These are phyloP conservation scores for Coemansia sp. DNA, from an alignment of 192 early-diverging fungal species.

Conservation along the genomic window DNA sequence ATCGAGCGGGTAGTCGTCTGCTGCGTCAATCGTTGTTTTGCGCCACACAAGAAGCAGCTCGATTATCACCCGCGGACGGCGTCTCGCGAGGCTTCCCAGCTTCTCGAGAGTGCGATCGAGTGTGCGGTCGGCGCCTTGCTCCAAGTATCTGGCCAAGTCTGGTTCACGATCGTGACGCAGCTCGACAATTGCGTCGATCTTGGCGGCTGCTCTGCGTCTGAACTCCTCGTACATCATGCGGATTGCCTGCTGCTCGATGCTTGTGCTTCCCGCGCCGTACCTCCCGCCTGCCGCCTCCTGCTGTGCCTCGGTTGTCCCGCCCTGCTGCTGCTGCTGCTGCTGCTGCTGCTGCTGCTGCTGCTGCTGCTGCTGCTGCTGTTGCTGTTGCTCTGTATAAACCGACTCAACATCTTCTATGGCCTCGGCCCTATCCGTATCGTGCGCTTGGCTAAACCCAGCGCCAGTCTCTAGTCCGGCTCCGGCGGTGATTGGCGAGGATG, in stretches of 20 bases:
- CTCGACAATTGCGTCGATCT: constrained; percentile 43
- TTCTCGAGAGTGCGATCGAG: constrained; percentile 84
- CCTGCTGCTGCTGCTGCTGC: too few species aligned
- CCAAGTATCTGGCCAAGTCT: constrained; percentile 61
- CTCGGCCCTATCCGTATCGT: too few species aligned
- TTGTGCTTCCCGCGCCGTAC: constrained; percentile 3
- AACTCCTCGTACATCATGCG: constrained; percentile 53
- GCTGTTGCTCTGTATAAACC: too few species aligned
- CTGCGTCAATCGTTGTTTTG: constrained; percentile 61
- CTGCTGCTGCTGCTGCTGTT: too few species aligned
- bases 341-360: too few species aligned
- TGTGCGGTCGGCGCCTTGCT: constrained; percentile 66
- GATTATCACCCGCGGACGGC: constrained; percentile 84
- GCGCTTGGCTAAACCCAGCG: too few species aligned
- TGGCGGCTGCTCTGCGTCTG: constrained; percentile 35
- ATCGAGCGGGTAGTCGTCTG: constrained; percentile 37
- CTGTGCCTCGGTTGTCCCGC: too few species aligned
- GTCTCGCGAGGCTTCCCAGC: constrained; percentile 77
- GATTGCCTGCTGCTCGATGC: constrained; percentile 50
- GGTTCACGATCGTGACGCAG: constrained; percentile 62
- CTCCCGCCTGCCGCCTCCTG: not conserved
- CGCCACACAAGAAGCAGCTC: constrained; percentile 79
- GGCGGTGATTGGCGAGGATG: not conserved
- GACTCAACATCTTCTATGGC: too few species aligned
- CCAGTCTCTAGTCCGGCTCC: not conserved